Percentiles rank a stretch among this genome's conserved stretches.
phyloP scores from a whole-genome alignment of 1,284 basidiomycete species.

The Megacollybia platyphylla region DNA sequence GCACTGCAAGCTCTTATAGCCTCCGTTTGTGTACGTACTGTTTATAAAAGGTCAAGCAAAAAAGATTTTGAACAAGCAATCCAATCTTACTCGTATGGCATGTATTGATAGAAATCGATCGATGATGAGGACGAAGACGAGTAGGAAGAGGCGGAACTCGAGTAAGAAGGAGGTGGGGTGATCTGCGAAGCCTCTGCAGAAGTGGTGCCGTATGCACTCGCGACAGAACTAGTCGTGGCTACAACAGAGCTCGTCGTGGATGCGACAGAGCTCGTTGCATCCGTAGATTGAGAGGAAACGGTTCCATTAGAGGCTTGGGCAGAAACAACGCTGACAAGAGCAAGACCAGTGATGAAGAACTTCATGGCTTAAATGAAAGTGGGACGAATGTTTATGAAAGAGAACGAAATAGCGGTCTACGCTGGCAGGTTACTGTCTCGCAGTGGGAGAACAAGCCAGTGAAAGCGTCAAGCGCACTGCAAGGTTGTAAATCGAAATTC shows the following conservation, averaged over 20 bases:
- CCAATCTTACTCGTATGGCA: constrained; percentile 31
- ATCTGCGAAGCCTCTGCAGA: constrained; percentile 7
- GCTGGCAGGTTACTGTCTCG: constrained; percentile 48
- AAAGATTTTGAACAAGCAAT: no score
- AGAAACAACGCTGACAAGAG: constrained; percentile 38
- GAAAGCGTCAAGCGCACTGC: constrained; percentile 29
- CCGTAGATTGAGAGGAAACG: constrained; percentile 25
- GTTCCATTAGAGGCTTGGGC: constrained; percentile 42
- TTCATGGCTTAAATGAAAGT: constrained; percentile 42
- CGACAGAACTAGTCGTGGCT: constrained; percentile 7
- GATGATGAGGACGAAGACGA: constrained; percentile 10
- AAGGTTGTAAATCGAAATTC: constrained; percentile 4
- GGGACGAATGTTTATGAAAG: constrained; percentile 23
- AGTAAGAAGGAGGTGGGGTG: constrained; percentile 8
- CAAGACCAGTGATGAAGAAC: constrained; percentile 44
- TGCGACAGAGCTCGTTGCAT: constrained; percentile 9
- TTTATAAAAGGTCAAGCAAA: no score
- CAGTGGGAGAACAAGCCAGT: constrained; percentile 26
- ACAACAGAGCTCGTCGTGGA: constrained; percentile 12
- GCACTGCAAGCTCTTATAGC: constrained; percentile 50
- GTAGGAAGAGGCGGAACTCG: constrained; percentile 11
- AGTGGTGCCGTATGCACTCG: constrained; percentile 8
- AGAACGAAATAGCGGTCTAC: constrained; percentile 54
- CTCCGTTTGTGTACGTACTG: constrained; percentile 37
- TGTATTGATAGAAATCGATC: constrained; percentile 26